These are phyloP conservation scores for Flaveria robusta DNA, from an alignment of 129 eudicot genomes.

Conservation along the genomic window DNA sequence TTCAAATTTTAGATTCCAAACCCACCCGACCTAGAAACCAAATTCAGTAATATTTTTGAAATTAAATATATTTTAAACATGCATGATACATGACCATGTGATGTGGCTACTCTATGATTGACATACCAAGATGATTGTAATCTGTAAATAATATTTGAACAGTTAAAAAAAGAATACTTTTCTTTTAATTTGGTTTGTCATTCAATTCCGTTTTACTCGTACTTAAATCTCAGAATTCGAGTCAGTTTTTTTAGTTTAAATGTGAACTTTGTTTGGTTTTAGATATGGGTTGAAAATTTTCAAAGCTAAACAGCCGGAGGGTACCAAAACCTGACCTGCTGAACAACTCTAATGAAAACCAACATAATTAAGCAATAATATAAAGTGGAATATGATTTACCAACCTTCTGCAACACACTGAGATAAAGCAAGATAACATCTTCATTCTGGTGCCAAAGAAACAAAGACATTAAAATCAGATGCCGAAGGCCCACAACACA, in stretches of 20 bases:
- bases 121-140: neutral
- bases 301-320: neutral
- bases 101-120: neutral
- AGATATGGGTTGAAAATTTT: neutral
- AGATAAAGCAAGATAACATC: conserved; percentile 92
- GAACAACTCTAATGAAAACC: neutral
- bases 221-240: neutral
- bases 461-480: conserved; percentile 30
- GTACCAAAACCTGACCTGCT: neutral
- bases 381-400: conserved; percentile 38
- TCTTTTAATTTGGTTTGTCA: neutral
- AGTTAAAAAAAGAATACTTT: neutral
- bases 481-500: conserved; percentile 9
- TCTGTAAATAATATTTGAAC: neutral
- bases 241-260: neutral
- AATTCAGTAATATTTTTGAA: neutral
- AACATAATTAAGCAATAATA: conserved; percentile 3
- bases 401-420: conserved; percentile 84
- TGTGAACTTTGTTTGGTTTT: neutral
- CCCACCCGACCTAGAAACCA: neutral
- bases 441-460: conserved; percentile 69
- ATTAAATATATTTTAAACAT: neutral
- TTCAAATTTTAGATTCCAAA: neutral
- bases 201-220: neutral
- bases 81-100: neutral